Conservation (phyloP, 371 early-diverging fungal genomes). For the Lichtheimia ramosa region DNA sequence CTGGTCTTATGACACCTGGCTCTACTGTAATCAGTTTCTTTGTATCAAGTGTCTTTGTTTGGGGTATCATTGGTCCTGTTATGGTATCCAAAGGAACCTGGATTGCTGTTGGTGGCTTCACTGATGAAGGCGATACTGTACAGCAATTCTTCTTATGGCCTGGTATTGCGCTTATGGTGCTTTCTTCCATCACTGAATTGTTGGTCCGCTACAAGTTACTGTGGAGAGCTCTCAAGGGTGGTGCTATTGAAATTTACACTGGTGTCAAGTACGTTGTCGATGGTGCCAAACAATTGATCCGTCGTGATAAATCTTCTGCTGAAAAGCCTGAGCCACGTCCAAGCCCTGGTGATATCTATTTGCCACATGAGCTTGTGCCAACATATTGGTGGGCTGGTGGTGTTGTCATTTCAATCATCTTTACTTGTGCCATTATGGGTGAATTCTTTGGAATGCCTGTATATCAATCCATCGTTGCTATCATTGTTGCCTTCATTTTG, state of each 20-base stretch:
- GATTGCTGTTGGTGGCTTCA: conserved; percentile 35
- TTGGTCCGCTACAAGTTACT: conserved; percentile 52
- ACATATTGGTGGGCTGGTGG: conserved; percentile 63
- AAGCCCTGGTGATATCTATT: conserved; percentile 32
- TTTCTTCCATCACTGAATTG: conserved; percentile 65
- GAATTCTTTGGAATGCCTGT: conserved; percentile 58
- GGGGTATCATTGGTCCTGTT: conserved; percentile 51
- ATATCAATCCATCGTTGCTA: conserved; percentile 54
- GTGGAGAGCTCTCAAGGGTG: conserved; percentile 49
- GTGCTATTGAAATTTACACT: not conserved
- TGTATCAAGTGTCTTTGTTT: conserved; percentile 53
- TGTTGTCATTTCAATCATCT: conserved; percentile 55
- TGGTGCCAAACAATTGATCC: not conserved
- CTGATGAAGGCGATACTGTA: conserved; percentile 29
- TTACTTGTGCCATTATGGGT: conserved; percentile 61
- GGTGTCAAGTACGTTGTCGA: not conserved
- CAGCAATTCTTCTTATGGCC: conserved; percentile 71
- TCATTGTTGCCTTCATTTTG: conserved; percentile 65
- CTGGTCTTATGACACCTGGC: conserved; percentile 66
- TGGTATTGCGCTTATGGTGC: conserved; percentile 74
- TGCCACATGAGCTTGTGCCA: conserved; percentile 50
- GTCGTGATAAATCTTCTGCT: not conserved
- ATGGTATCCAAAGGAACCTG: conserved; percentile 43
- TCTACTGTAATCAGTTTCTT: conserved; percentile 60
- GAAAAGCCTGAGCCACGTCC: not conserved